phyloP scores from a whole-genome alignment of 805 yeast species.

The Wickerhamiella sorbophila region DNA sequence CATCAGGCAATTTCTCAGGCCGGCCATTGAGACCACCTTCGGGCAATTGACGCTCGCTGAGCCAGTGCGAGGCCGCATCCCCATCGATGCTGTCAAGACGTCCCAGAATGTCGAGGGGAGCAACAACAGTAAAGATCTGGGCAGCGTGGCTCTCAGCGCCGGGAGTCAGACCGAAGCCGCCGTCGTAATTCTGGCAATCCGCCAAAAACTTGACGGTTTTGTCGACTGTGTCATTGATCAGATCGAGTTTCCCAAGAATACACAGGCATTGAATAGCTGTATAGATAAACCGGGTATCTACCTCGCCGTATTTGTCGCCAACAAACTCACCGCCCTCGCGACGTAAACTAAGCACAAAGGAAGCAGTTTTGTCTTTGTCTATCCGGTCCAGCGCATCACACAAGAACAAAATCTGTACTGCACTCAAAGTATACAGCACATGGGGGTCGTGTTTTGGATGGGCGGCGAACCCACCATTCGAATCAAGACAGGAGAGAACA shows the following conservation, averaged over 20 bases:
- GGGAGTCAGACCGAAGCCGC: conserved; percentile 87
- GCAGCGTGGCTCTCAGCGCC: conserved; percentile 96
- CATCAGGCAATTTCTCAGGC: conserved; percentile 91
- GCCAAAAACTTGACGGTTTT: conserved; percentile 52
- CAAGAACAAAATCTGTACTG: conserved; percentile 61
- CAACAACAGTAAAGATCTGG: conserved; percentile 61
- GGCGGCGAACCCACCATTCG: conserved; percentile 64
- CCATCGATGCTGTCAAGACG: conserved; percentile 36
- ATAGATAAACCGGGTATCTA: conserved; percentile 83
- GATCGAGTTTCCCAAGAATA: conserved; percentile 42
- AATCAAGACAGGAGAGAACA: conserved; percentile 48
- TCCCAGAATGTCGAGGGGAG: conserved; percentile 55
- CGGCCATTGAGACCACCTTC: conserved; percentile 93
- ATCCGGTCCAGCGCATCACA: conserved; percentile 41
- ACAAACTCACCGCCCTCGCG: conserved; percentile 55
- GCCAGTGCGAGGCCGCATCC: conserved; percentile 54
- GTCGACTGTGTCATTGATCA: conserved; percentile 26
- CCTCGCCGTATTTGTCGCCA: conserved; percentile 87
- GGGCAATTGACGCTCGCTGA: conserved; percentile 75
- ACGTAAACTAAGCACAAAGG: conserved; percentile 32
- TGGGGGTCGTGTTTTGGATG: conserved; percentile 86
- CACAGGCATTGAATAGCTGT: conserved; percentile 63
- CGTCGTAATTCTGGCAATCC: conserved; percentile 79
- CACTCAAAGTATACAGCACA: conserved; percentile 70
- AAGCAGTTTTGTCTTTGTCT: conserved; percentile 25